Percentiles rank a stretch among this genome's conserved stretches.
These are phyloP conservation scores for Anastatica hierochuntica DNA, from an alignment of 345 rosid genomes.

Conservation along the genomic window DNA sequence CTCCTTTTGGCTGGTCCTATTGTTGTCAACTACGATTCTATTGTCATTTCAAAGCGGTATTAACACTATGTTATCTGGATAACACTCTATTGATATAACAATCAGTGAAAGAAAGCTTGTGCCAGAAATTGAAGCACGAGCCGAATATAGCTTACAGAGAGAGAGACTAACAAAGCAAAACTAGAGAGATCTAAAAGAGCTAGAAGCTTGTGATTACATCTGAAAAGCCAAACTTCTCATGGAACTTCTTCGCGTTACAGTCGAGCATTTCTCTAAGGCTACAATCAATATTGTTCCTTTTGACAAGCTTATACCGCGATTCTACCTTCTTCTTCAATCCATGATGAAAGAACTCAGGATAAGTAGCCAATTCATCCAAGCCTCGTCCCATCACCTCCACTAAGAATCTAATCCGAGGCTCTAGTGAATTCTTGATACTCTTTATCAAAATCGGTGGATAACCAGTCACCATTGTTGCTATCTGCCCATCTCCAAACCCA, in stretches of 20 bases:
- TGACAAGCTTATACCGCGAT: constrained; percentile 47
- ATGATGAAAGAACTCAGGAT: constrained; percentile 58
- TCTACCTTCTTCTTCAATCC: constrained; percentile 63
- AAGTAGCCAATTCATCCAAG: constrained; percentile 49
- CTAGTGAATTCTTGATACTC: constrained; percentile 55
- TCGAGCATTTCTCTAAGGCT: constrained; percentile 69
- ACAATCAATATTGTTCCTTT: constrained; percentile 41
- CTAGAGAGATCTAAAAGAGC: constrained; percentile 8
- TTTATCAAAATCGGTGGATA: constrained; percentile 60
- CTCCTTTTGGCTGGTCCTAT: too few relatives aligned
- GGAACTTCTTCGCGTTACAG: constrained; percentile 53
- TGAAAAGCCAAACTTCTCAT: constrained; percentile 35
- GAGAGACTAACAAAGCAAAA: constrained; percentile 3
- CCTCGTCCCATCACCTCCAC: constrained; percentile 59
- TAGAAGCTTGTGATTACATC: constrained; percentile 20
- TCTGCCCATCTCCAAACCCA: constrained; percentile 48
- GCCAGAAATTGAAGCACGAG: constrained; percentile 7
- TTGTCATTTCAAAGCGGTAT: too few relatives aligned
- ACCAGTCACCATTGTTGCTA: constrained; percentile 47
- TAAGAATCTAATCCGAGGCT: constrained; percentile 63
- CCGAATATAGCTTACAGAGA: constrained; percentile 14
- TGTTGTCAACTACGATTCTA: too few relatives aligned
- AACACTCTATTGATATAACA: not conserved
- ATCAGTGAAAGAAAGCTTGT: not conserved
- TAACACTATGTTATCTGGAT: too few relatives aligned